Evolutionary conservation across 164 flowering plant genomes (phyloP).

Genomic region (Chloranthus sessilifolius): DNA sequence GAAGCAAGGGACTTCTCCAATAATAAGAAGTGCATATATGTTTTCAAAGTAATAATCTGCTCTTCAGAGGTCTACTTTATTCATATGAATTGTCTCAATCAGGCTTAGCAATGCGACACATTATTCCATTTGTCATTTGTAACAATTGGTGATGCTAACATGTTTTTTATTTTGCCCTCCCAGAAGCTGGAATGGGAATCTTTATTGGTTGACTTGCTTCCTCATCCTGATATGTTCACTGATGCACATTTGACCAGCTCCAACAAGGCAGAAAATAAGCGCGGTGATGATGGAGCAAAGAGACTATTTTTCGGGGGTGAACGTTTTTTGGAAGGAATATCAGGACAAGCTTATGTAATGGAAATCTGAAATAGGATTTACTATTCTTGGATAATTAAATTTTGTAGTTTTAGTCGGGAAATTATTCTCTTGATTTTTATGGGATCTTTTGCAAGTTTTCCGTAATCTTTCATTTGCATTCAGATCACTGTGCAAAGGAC

Average conservation of each 20-base stretch:
- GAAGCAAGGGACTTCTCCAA: conserved; percentile 89
- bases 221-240: conserved; percentile 97
- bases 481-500: conserved; percentile 95
- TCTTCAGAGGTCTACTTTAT: no score
- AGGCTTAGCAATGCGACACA: no score
- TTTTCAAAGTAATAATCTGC: conserved; percentile 70
- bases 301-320: conserved; percentile 95
- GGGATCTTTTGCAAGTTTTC: neutral
- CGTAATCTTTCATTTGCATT: conserved; percentile 5
- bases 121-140: no score
- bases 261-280: conserved; percentile 45
- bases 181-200: conserved; percentile 99
- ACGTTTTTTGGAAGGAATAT: conserved; percentile 90
- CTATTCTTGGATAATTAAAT: conserved; percentile 10
- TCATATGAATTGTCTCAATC: no score
- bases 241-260: conserved; percentile 53
- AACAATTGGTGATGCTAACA: no score
- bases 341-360: conserved; percentile 93
- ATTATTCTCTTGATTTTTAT: neutral
- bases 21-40: conserved; percentile 69
- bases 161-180: conserved; percentile 4
- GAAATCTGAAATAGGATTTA: conserved; percentile 5
- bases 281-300: conserved; percentile 97
- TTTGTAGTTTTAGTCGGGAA: neutral
- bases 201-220: conserved; percentile 85